A percentile compares a stretch with the other conserved stretches of the same genome.
Evolutionary conservation across 768 basidiomycete genomes (phyloP).

Genomic region (Russula foetens): DNA sequence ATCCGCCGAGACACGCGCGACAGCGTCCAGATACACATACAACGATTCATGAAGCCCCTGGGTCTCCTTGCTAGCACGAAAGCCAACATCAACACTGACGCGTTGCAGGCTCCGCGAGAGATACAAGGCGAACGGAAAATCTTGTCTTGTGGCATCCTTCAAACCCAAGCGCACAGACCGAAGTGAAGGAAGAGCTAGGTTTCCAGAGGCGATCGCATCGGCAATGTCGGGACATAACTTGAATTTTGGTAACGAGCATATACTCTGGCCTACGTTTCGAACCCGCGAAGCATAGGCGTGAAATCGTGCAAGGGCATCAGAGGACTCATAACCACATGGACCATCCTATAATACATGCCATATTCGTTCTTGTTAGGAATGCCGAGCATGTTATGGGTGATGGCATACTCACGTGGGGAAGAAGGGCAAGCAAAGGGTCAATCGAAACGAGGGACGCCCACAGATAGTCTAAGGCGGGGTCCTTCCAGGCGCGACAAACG

Average conservation of each 20-base stretch:
- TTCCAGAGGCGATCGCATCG: background rate
- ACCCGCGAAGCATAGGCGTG: slow-evolving; percentile 19
- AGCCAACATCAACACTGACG: slow-evolving; percentile 16
- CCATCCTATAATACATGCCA: background rate
- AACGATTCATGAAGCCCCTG: slow-evolving; percentile 4
- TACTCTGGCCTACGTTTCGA: slow-evolving; percentile 12
- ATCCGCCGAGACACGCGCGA: slow-evolving; percentile 13
- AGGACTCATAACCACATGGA: background rate
- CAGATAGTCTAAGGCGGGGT: slow-evolving; percentile 18
- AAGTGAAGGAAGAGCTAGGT: slow-evolving; percentile 13
- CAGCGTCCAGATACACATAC: slow-evolving; percentile 9
- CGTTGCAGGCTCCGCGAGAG: slow-evolving; percentile 10
- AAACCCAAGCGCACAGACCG: slow-evolving; percentile 8
- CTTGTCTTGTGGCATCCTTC: slow-evolving; percentile 11
- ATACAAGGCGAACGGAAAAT: slow-evolving; percentile 13
- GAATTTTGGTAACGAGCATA: background rate
- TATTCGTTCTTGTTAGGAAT: background rate
- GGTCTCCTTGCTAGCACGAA: slow-evolving; percentile 4
- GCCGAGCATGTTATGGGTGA: background rate
- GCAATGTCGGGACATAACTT: background rate
- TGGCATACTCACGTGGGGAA: slow-evolving; percentile 9
- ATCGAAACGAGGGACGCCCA: slow-evolving; percentile 18
- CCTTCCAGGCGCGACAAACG: slow-evolving; percentile 21
- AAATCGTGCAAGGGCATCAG: slow-evolving; percentile 8
- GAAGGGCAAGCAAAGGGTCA: slow-evolving; percentile 18